These are phyloP conservation scores for Collybia sp. DNA, from an alignment of 768 basidiomycete species.

Conservation along the genomic window DNA sequence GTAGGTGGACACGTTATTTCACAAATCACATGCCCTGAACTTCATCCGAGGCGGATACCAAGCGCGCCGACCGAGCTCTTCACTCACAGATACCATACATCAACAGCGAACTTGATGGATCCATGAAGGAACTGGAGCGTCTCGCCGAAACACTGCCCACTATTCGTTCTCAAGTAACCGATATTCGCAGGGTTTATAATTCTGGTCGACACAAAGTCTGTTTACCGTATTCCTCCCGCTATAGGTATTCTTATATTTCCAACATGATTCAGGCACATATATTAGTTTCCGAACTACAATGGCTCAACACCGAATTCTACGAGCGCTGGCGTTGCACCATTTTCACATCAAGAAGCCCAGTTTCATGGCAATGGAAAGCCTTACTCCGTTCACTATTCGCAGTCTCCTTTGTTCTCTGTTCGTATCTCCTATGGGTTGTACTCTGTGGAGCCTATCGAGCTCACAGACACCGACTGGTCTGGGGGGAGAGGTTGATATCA, in stretches of 20 bases:
- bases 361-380: constrained; percentile 66
- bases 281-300: constrained; percentile 60
- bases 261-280: constrained; percentile 46
- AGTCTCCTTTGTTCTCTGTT: constrained; percentile 50
- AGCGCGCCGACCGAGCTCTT: constrained; percentile 55
- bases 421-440: constrained; percentile 57
- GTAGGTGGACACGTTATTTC: constrained; percentile 28
- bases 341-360: constrained; percentile 69
- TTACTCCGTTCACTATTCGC: constrained; percentile 59
- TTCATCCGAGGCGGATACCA: constrained; percentile 45
- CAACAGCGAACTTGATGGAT: constrained; percentile 54
- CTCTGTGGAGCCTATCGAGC: constrained; percentile 67
- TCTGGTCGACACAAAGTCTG: constrained; percentile 64
- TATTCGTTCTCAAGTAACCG: constrained; percentile 54
- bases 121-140: constrained; percentile 50
- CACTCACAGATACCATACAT: constrained; percentile 60
- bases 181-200: constrained; percentile 65
- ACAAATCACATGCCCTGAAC: too few relatives aligned
- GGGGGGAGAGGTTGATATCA: constrained; percentile 77
- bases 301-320: constrained; percentile 77
- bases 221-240: constrained; percentile 3
- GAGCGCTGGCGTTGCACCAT: constrained; percentile 72
- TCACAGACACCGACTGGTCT: constrained; percentile 69
- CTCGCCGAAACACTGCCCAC: constrained; percentile 57
- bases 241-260: constrained; percentile 2